Percentiles rank a stretch among this genome's conserved stretches.
These are phyloP conservation scores for Ajuga chamaepitys DNA, from an alignment of 257 asterid genomes.

Conservation along the genomic window DNA sequence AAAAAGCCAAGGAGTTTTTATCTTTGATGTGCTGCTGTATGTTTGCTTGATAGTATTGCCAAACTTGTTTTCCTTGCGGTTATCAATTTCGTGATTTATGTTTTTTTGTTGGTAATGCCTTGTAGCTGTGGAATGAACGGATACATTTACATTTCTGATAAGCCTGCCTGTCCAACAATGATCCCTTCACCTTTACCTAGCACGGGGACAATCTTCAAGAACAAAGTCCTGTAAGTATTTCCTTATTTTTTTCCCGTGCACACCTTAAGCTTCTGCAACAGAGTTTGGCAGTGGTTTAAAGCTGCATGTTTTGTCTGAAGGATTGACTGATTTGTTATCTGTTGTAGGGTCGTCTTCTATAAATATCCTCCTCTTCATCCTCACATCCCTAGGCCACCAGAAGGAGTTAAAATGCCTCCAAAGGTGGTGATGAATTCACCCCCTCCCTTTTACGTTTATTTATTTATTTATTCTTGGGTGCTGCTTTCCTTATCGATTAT, in stretches of 20 bases:
- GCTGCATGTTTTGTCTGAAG: background rate
- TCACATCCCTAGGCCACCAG: conserved; percentile 42
- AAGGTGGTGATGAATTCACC: conserved; percentile 33
- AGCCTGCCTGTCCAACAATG: conserved; percentile 37
- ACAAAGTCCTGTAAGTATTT: conserved; percentile 45
- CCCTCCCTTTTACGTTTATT: background rate
- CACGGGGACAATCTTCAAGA: conserved; percentile 31
- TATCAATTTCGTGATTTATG: background rate
- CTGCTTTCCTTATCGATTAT: background rate
- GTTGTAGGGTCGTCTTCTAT: conserved; percentile 44
- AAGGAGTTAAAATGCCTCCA: conserved; percentile 37
- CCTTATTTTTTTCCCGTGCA: background rate
- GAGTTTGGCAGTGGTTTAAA: no score
- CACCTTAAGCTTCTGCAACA: background rate
- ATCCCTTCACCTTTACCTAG: conserved; percentile 35
- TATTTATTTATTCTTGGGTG: no score
- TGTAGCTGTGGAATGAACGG: conserved; percentile 66
- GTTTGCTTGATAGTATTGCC: background rate
- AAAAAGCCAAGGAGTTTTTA: no score
- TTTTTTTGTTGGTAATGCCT: background rate
- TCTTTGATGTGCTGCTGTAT: no score
- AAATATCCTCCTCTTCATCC: conserved; percentile 42
- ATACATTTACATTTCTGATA: conserved; percentile 31
- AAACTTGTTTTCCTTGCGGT: background rate
- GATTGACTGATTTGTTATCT: background rate